A percentile compares a stretch with the other conserved stretches of the same genome.
phyloP scores from a whole-genome alignment of 2,329 filamentous ascomycete species.

The Albifimbria verrucaria region DNA sequence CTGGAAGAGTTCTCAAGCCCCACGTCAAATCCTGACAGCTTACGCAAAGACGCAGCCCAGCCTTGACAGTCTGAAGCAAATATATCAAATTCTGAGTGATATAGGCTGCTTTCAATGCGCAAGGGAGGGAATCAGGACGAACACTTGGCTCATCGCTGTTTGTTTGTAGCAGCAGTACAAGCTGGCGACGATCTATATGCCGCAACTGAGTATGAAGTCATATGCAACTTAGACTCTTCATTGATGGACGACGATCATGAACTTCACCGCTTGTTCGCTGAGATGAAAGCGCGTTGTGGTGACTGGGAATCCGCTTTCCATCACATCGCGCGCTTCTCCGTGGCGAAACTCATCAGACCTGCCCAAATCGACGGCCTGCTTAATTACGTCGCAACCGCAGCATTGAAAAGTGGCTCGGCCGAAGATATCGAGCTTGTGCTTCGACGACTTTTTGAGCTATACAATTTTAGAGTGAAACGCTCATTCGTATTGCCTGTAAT shows the following conservation, averaged over 20 bases:
- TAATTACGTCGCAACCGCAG: too few relatives aligned
- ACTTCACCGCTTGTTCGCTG: background rate
- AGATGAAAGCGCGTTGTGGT: background rate
- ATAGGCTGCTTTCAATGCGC: constrained; percentile 5
- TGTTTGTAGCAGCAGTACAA: background rate
- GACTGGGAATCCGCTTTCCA: background rate
- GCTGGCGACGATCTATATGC: background rate
- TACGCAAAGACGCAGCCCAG: background rate
- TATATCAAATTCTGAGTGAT: background rate
- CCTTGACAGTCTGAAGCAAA: background rate
- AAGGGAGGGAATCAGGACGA: background rate
- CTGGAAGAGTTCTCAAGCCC: background rate
- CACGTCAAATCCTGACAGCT: background rate
- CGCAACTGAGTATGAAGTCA: too few relatives aligned
- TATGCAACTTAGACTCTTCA: too few relatives aligned
- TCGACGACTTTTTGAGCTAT: too few relatives aligned
- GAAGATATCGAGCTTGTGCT: too few relatives aligned
- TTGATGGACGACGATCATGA: background rate
- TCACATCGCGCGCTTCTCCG: background rate
- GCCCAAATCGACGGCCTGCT: too few relatives aligned
- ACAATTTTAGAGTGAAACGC: constrained; percentile 22
- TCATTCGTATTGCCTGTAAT: constrained; percentile 26
- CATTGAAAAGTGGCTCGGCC: too few relatives aligned
- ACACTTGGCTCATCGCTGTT: background rate
- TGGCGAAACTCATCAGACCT: too few relatives aligned